Evolutionary conservation across 1,284 basidiomycete species (phyloP), one percentile per base, ranked within the genome.

Genomic region (Pyrrhoderma noxium): DNA sequence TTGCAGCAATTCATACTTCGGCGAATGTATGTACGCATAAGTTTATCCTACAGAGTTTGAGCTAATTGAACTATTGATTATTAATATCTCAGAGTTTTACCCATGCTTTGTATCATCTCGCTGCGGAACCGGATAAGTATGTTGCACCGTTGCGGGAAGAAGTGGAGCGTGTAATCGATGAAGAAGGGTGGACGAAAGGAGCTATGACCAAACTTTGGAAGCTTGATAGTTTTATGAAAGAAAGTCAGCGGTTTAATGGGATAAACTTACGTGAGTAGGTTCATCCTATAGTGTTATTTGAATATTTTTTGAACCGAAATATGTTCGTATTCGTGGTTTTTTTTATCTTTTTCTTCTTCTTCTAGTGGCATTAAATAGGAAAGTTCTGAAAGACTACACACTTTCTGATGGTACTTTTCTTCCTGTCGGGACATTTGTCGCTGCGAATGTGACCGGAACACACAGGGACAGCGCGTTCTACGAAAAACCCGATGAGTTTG

Each of bases 161-260:
- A 56, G 62, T 76, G 0, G 68, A 71, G 25, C 42, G 46, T 0
- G 60, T 69, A 4, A 51, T 72, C 8, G 50, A 55, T 0, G 60
- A 62, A 36, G 67, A 74, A 14, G 73, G 75, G 0, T 74, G 74
- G 71, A 70, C 69, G 1, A 75, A 75, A 57, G 58, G 56, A 0
- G 65, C 69, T 0, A 60, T 78, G 47, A 59, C 57, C 5, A 72
- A 70, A 45, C 68, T 77, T 68, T 60, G 61, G 47, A 73, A 72
- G 51, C 55, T 77, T 18, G 75, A 79, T 55, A 77, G 74, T 53
- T 75, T 77, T 58, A 56, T 79, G 45, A 69, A 72, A 45, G 75
- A 77, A 55, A 67, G 69, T 1, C 67, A 70, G 51, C 63, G 74
- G 8, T 52, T 68, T 38, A 66, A 65, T 34, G 66, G 64, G 0